Evolutionary conservation across 805 yeast species (phyloP).

Genomic region (Metschnikowia rubicola): DNA sequence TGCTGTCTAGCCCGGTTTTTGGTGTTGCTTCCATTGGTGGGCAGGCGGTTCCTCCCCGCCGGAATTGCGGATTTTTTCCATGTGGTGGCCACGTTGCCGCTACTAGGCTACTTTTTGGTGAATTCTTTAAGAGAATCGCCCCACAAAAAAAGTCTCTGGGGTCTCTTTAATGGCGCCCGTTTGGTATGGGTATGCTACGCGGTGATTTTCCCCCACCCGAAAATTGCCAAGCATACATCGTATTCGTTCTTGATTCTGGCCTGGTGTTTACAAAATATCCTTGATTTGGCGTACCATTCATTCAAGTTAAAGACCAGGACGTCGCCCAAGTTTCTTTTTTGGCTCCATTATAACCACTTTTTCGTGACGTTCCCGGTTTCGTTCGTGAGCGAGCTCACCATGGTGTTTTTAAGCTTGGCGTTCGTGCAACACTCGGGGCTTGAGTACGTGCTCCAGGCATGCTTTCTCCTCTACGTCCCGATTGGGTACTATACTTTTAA

Average conservation of each 20-base stretch:
- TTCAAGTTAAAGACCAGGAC: slow-evolving; percentile 34
- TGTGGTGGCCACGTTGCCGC: slow-evolving; percentile 34
- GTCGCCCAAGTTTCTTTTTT: slow-evolving; percentile 33
- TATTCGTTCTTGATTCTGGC: slow-evolving; percentile 36
- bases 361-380: slow-evolving; percentile 35
- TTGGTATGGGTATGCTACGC: slow-evolving; percentile 41
- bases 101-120: slow-evolving; percentile 22
- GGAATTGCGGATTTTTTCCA: slow-evolving; percentile 68
- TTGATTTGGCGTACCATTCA: slow-evolving; percentile 34
- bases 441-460: slow-evolving; percentile 26
- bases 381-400: slow-evolving; percentile 31
- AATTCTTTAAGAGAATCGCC: slow-evolving; percentile 1
- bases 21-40: slow-evolving; percentile 60
- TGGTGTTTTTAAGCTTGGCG: slow-evolving; percentile 34
- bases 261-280: slow-evolving; percentile 34
- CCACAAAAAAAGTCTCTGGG: slow-evolving; percentile 23
- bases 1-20: slow-evolving; percentile 48
- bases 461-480: slow-evolving; percentile 34
- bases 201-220: slow-evolving; percentile 40
- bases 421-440: slow-evolving; percentile 24
- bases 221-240: slow-evolving; percentile 39
- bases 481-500: slow-evolving; percentile 34
- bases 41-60: slow-evolving; percentile 60
- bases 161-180: slow-evolving; percentile 25
- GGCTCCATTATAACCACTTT: slow-evolving; percentile 35